Percentiles rank a stretch among this genome's conserved stretches.
Conservation (phyloP, 2,329 filamentous ascomycete species). For the Fusarium tanahbumbuense region DNA sequence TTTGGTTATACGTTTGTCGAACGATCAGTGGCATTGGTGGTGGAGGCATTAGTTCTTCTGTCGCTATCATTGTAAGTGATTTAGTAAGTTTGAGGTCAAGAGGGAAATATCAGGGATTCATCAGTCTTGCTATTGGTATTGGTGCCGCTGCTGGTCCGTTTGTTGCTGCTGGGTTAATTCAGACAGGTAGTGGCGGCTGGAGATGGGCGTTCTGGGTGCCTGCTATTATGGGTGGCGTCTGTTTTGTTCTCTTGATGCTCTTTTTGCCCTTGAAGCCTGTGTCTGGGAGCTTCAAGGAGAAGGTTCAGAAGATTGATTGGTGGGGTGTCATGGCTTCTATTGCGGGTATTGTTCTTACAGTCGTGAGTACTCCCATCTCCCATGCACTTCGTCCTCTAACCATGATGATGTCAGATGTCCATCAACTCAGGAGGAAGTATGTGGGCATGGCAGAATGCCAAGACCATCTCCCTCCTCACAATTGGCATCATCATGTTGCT, state of each 20-base stretch:
- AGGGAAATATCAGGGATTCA: conserved; percentile 45
- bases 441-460: conserved; percentile 71
- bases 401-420: background rate
- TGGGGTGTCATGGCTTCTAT: background rate
- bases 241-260: background rate
- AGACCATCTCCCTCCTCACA: conserved; percentile 77
- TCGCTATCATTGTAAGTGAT: background rate
- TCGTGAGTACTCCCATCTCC: background rate
- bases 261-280: background rate
- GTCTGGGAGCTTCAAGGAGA: background rate
- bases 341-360: background rate
- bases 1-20: background rate
- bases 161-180: background rate
- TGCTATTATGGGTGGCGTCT: background rate
- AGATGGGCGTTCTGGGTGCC: background rate
- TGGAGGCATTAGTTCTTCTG: background rate
- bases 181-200: background rate
- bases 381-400: rapidly evolving
- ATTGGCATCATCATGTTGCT: conserved; percentile 71
- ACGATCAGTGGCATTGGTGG: background rate
- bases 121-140: rapidly evolving
- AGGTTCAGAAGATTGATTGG: background rate
- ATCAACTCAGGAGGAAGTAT: conserved; percentile 47
- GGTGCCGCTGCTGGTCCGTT: background rate
- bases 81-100: conserved; percentile 45